A percentile compares a stretch with the other conserved stretches of the same genome.
Evolutionary conservation across 495 filamentous ascomycete genomes (phyloP).

Genomic region (Penicillium egyptiacum): DNA sequence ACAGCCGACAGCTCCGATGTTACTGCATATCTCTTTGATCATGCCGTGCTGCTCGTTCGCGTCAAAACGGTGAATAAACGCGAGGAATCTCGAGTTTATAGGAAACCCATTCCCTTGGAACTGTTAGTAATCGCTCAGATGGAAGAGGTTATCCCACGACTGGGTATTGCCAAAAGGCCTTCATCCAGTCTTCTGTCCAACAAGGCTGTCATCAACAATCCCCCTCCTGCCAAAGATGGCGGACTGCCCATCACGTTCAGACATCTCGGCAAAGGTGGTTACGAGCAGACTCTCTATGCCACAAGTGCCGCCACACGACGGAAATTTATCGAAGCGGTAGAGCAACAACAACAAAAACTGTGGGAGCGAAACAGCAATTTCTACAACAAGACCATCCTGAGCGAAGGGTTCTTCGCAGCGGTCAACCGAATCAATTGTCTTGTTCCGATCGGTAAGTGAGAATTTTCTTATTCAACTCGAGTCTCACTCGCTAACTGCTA

Average conservation of each 20-base stretch:
- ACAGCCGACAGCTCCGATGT: constrained; percentile 87
- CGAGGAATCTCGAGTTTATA: constrained; percentile 92
- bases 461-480: not conserved
- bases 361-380: constrained; percentile 82
- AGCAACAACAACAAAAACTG: constrained; percentile 81
- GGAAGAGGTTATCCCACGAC: constrained; percentile 85
- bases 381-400: constrained; percentile 85
- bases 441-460: constrained; percentile 74
- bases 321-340: constrained; percentile 97
- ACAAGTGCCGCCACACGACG: constrained; percentile 65
- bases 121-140: constrained; percentile 92
- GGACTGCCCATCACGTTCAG: constrained; percentile 92
- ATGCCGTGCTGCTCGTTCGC: constrained; percentile 85
- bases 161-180: constrained; percentile 79
- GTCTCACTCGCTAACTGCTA: constrained; percentile 33
- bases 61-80: constrained; percentile 88
- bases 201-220: constrained; percentile 52
- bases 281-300: constrained; percentile 89
- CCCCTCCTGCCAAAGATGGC: constrained; percentile 65
- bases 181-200: constrained; percentile 85
- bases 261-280: constrained; percentile 94
- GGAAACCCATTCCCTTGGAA: constrained; percentile 93
- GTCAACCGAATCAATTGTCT: constrained; percentile 88
- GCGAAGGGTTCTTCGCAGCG: constrained; percentile 77
- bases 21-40: constrained; percentile 92